A percentile compares a stretch with the other conserved stretches of the same genome.
These are phyloP conservation scores for Smallanthus sonchifolius DNA, from an alignment of 129 eudicot species.

Conservation along the genomic window DNA sequence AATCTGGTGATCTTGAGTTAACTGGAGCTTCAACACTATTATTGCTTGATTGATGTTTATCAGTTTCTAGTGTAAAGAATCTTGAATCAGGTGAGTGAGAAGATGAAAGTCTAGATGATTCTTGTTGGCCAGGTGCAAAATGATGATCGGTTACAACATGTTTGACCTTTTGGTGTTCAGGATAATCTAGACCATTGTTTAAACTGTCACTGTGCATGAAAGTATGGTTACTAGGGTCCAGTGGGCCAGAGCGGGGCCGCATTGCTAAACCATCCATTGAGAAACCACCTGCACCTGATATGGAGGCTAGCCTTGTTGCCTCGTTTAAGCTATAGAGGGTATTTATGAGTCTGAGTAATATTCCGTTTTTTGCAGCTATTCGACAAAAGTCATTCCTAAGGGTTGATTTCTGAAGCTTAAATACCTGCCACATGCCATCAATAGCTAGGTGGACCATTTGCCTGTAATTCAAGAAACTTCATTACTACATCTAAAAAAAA, in stretches of 20 bases:
- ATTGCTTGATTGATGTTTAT: constrained; percentile 51
- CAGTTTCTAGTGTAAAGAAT: constrained; percentile 40
- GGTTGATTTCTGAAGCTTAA: constrained; percentile 93
- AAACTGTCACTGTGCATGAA: constrained; percentile 47
- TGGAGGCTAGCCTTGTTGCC: constrained; percentile 77
- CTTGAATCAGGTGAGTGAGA: constrained; percentile 64
- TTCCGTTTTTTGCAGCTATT: constrained; percentile 90
- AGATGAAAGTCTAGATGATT: constrained; percentile 52
- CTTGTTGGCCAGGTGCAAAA: constrained; percentile 46
- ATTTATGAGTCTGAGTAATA: constrained; percentile 76
- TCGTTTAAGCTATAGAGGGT: constrained; percentile 92
- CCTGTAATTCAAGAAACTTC: constrained; percentile 42
- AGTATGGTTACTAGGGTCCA: constrained; percentile 50
- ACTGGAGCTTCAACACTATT: constrained; percentile 43
- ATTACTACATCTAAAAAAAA: neutral
- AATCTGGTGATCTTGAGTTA: constrained; percentile 52
- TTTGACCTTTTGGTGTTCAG: constrained; percentile 52
- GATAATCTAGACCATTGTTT: constrained; percentile 45
- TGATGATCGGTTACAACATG: constrained; percentile 46
- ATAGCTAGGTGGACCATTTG: constrained; percentile 99
- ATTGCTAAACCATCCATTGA: constrained; percentile 51
- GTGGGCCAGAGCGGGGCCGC: constrained; percentile 57
- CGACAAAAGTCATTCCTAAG: constrained; percentile 92
- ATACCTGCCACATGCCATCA: constrained; percentile 99
- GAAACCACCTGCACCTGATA: constrained; percentile 62